These are phyloP conservation scores for Suhomyces xylopsoci DNA, from an alignment of 805 yeast species.

Conservation along the genomic window DNA sequence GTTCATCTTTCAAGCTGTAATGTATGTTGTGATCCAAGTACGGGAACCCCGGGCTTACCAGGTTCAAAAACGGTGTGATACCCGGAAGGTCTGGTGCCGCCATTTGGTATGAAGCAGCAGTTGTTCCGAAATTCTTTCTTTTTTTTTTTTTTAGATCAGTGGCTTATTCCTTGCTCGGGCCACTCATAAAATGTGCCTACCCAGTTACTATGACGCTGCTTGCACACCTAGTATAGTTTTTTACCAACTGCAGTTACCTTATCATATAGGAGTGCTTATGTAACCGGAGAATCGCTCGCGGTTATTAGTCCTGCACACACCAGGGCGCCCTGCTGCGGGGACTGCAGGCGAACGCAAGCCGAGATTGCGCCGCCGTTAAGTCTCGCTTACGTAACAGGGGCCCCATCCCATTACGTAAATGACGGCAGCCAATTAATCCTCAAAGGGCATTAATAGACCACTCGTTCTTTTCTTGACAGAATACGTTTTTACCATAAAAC, in stretches of 20 bases:
- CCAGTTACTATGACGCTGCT: not conserved
- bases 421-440: not conserved
- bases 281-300: not conserved
- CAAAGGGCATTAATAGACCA: not conserved
- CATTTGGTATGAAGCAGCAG: not conserved
- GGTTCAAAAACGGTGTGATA: conserved; percentile 26
- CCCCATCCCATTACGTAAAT: not conserved
- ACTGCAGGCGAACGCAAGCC: not conserved
- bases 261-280: not conserved
- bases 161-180: not conserved
- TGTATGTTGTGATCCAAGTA: conserved; percentile 34
- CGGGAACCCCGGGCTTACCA: conserved; percentile 37
- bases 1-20: conserved; percentile 19
- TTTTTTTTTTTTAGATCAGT: not conserved
- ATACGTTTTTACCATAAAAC: not conserved
- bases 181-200: not conserved
- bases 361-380: not conserved
- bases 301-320: not conserved
- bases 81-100: conserved; percentile 21
- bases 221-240: not conserved
- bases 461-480: not conserved
- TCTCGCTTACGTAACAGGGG: not conserved
- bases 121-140: too few species aligned
- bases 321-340: not conserved
- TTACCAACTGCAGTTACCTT: not conserved